Evolutionary conservation across 768 basidiomycete species (phyloP).

Genomic region (Panellus pusillus): DNA sequence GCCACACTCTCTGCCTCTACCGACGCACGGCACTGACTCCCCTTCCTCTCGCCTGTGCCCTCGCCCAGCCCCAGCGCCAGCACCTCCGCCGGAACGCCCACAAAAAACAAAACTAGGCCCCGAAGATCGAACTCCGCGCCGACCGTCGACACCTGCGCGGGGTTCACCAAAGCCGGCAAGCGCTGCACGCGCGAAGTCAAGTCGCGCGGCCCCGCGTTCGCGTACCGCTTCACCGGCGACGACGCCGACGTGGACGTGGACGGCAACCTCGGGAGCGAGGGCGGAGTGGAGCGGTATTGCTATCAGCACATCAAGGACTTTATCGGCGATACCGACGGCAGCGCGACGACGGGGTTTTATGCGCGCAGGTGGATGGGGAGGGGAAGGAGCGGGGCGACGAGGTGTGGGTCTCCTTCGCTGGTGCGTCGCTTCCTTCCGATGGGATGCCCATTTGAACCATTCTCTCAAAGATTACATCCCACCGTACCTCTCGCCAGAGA

Average conservation of each 20-base stretch:
- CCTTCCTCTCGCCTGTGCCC: conserved; percentile 17
- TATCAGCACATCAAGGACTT: conserved; percentile 23
- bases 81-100: conserved; percentile 7
- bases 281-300: conserved; percentile 21
- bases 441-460: too few species aligned
- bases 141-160: conserved; percentile 17
- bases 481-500: conserved; percentile 22
- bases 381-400: conserved; percentile 16
- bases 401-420: conserved; percentile 20
- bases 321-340: conserved; percentile 8
- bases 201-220: conserved; percentile 21
- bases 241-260: conserved; percentile 18
- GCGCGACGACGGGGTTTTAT: conserved; percentile 21
- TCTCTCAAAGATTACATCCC: conserved; percentile 22
- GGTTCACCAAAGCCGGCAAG: conserved; percentile 20
- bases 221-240: conserved; percentile 14
- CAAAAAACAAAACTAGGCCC: conserved; percentile 10
- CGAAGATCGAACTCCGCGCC: conserved; percentile 21
- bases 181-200: conserved; percentile 22
- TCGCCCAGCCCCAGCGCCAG: not conserved
- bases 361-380: conserved; percentile 22
- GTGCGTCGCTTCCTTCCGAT: not conserved
- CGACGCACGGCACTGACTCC: conserved; percentile 6
- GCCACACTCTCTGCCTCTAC: conserved; percentile 16
- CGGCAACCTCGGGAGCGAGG: conserved; percentile 17